Base-by-base conservation (phyloP, 768 basidiomycete species). In the Termitomyces sp. region DNA sequence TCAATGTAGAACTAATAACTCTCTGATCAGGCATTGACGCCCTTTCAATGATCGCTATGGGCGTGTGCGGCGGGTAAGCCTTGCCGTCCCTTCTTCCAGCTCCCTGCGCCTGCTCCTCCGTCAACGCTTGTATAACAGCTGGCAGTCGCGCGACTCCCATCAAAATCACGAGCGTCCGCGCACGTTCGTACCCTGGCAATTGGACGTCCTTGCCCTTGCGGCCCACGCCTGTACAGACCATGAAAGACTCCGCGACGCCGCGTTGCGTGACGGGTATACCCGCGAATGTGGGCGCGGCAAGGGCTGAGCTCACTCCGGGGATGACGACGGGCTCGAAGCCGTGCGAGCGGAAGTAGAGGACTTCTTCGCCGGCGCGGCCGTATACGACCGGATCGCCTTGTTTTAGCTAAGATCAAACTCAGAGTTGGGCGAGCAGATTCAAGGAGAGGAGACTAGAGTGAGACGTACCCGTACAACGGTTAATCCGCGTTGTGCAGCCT, bases 301-400 rank as follows among this genome's bases (percentile, higher is more conserved):
- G 76, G 3, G 92, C 93, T 13, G 93, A 94, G 59, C 82, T 86
- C 30, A 99, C 84, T 2, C 97, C 97, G 0, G 97, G 97, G 18
- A 98, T 78, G 62, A 98, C 82, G 59, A 91, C 73, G 4, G 88
- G 84, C 62, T 93, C 88, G 69, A 88, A 90, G 2, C 94, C 95
- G 48, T 86, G 86, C 48, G 83, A 72, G 13, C 95, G 86, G 81
- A 98, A 96, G 74, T 89, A 93, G 22, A 96, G 79, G 1, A 98
- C 84, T 72, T 99, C 97, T 68, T 98, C 96, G 32, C 95, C 95
- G 0, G 89, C 89, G 24, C 97, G 86, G 3, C 92, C 97, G 67
- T 97, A 99, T 0, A 99, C 85, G 16, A 89, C 87, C 11, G 97
- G 97, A 68, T 99, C 97, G 13, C 97, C 97, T 78, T 98, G 97